These are phyloP conservation scores for Mucor velutinosus DNA, from an alignment of 371 early-diverging fungal species.

Conservation along the genomic window DNA sequence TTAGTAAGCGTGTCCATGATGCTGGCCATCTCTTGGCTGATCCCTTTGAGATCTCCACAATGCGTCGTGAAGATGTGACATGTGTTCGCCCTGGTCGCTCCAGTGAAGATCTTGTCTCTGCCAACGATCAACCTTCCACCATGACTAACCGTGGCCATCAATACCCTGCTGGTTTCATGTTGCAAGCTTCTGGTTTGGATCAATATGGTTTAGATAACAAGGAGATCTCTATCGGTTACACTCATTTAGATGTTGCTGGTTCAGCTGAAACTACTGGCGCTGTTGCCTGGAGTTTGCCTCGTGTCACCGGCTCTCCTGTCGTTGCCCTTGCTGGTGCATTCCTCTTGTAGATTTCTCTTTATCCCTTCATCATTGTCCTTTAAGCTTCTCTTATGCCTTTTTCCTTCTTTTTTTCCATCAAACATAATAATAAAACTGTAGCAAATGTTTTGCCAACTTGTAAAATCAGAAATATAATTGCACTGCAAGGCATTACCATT, in stretches of 20 bases:
- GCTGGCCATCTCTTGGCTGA: slow-evolving; percentile 79
- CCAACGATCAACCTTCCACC: slow-evolving; percentile 73
- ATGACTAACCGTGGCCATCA: slow-evolving; percentile 85
- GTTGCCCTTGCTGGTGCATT: slow-evolving; percentile 80
- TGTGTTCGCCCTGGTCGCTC: slow-evolving; percentile 65
- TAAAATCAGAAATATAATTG: background rate
- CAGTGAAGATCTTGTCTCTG: slow-evolving; percentile 84
- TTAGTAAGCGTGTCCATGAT: slow-evolving; percentile 65
- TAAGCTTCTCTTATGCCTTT: background rate
- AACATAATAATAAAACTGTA: background rate
- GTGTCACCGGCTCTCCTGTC: slow-evolving; percentile 79
- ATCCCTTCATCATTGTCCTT: background rate
- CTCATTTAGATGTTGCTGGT: slow-evolving; percentile 88
- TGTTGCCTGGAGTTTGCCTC: slow-evolving; percentile 70
- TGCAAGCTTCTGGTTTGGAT: slow-evolving; percentile 78
- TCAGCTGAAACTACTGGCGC: slow-evolving; percentile 68
- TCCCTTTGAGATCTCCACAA: slow-evolving; percentile 81
- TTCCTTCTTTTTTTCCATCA: background rate
- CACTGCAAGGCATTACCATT: too few species aligned
- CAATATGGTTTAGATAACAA: slow-evolving; percentile 69
- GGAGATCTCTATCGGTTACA: slow-evolving; percentile 71
- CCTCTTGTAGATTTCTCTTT: slow-evolving; percentile 5
- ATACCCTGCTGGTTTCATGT: slow-evolving; percentile 87
- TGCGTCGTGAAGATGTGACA: slow-evolving; percentile 82
- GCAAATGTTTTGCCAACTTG: background rate